phyloP scores from a whole-genome alignment of 331 rosid species.

The Quercus tomentella region DNA sequence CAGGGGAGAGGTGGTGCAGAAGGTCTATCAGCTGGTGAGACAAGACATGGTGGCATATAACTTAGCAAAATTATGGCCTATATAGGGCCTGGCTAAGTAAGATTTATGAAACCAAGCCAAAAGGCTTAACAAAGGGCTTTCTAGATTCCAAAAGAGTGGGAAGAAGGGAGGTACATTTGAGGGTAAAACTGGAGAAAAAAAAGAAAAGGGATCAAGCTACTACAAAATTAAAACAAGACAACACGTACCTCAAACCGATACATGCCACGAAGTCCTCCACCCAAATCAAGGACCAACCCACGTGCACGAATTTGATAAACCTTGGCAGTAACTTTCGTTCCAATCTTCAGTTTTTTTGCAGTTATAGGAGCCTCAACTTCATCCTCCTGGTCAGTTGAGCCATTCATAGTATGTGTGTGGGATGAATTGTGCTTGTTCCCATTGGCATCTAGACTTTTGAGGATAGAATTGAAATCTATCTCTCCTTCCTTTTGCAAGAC shows the following conservation, averaged over 20 bases:
- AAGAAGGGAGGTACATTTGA: background rate
- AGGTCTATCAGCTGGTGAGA: too few relatives aligned
- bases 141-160: background rate
- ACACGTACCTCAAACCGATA: constrained; percentile 72
- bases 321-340: constrained; percentile 62
- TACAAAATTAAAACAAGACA: background rate
- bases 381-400: constrained; percentile 11
- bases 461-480: constrained; percentile 17
- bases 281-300: constrained; percentile 91
- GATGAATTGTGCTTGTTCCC: background rate
- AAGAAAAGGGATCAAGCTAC: background rate
- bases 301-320: constrained; percentile 72
- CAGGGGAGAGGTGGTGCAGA: background rate
- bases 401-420: background rate
- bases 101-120: background rate
- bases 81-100: background rate
- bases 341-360: constrained; percentile 53
- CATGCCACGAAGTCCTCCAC: constrained; percentile 83
- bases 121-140: background rate
- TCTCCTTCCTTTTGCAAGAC: constrained; percentile 16
- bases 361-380: constrained; percentile 28
- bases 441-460: constrained; percentile 11
- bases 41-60: background rate
- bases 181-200: background rate
- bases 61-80: background rate